Conservation (phyloP, 1,139 yeast genomes). For the Nakaseomyces delphensis region DNA sequence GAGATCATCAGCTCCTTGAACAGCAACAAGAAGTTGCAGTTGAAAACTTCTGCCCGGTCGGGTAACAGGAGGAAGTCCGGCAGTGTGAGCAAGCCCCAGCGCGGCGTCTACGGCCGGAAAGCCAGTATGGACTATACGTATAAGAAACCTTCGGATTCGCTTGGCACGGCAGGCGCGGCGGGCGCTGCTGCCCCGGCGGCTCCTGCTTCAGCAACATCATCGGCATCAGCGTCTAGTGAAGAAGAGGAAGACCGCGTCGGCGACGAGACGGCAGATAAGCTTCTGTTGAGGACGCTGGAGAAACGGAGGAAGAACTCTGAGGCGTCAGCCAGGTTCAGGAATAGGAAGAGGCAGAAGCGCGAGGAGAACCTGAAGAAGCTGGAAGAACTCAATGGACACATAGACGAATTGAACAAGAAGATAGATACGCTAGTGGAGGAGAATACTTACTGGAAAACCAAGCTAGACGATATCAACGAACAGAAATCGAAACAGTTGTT, state of each 20-base stretch:
- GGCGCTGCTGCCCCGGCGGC: too few species aligned
- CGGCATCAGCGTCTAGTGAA: not conserved
- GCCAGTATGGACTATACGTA: slow-evolving; percentile 4
- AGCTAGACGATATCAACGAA: slow-evolving; percentile 25
- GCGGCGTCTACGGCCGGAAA: not conserved
- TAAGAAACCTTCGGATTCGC: not conserved
- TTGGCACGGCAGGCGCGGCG: not conserved
- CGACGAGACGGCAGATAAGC: not conserved
- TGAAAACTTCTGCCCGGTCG: not conserved
- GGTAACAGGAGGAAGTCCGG: not conserved
- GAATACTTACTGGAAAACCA: slow-evolving; percentile 25
- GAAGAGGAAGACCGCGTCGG: not conserved
- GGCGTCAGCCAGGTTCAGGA: slow-evolving; percentile 29
- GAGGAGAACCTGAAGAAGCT: slow-evolving; percentile 20
- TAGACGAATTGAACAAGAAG: slow-evolving; percentile 18
- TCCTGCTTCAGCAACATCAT: too few species aligned
- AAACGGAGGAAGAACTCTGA: slow-evolving; percentile 26
- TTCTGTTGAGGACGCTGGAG: slow-evolving; percentile 10
- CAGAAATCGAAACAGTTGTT: slow-evolving; percentile 23
- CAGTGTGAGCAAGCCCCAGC: slow-evolving; percentile 2
- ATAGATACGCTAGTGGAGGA: slow-evolving; percentile 23
- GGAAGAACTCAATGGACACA: slow-evolving; percentile 18
- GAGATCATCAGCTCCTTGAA: slow-evolving; percentile 26
- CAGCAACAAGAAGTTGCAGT: slow-evolving; percentile 13
- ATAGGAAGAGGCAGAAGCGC: slow-evolving; percentile 25